phyloP scores from a whole-genome alignment of 257 asterid species.

The Buddleja alternifolia region DNA sequence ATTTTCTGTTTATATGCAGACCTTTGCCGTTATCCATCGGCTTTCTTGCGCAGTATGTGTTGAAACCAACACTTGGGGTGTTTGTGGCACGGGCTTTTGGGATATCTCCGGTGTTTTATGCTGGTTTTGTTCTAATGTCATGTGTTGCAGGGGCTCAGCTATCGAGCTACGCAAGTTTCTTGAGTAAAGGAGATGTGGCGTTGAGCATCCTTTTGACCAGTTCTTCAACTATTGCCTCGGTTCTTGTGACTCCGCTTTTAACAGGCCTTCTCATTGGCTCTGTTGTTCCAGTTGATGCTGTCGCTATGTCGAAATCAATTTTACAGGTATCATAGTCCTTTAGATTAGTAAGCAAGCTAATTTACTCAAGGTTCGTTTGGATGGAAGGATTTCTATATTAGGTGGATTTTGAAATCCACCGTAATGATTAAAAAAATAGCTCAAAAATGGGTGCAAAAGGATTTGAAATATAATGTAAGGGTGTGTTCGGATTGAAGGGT shows the following conservation, averaged over 20 bases:
- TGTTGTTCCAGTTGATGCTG: constrained; percentile 92
- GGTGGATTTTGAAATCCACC: no score
- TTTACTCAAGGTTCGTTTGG: background rate
- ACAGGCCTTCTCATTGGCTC: constrained; percentile 97
- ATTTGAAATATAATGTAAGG: no score
- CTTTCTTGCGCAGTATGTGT: constrained; percentile 75
- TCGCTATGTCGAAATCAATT: constrained; percentile 96
- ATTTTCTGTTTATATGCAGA: constrained; percentile 48
- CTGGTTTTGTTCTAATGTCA: constrained; percentile 87
- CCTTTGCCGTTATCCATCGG: constrained; percentile 83
- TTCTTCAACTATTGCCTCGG: constrained; percentile 89
- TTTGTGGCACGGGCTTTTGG: constrained; percentile 82
- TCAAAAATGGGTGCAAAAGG: no score
- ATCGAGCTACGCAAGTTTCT: constrained; percentile 95
- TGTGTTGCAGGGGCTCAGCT: constrained; percentile 98
- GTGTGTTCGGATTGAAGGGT: no score
- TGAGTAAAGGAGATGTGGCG: constrained; percentile 95
- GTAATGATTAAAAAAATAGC: no score
- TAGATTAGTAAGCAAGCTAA: background rate
- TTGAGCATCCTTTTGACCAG: constrained; percentile 93
- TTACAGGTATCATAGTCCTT: constrained; percentile 62
- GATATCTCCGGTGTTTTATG: constrained; percentile 72
- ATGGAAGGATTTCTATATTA: no score
- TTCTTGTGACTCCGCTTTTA: constrained; percentile 79
- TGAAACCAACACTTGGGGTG: constrained; percentile 88